Percentiles rank a stretch among this genome's conserved stretches.
phyloP scores from a whole-genome alignment of 176 grass and related monocot genomes.

The Rhynchospora breviuscula region DNA sequence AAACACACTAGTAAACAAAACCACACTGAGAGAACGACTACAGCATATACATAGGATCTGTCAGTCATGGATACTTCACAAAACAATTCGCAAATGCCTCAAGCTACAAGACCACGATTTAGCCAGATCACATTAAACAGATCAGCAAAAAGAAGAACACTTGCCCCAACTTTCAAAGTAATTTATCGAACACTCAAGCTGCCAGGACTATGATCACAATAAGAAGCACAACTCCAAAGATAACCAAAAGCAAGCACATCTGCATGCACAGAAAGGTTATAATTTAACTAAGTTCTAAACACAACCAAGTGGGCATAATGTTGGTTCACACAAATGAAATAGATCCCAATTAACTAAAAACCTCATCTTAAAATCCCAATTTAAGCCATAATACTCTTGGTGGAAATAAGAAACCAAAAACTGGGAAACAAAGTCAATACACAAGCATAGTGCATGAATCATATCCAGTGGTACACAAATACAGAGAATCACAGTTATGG shows the following conservation, averaged over 20 bases:
- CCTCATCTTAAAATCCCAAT: not conserved
- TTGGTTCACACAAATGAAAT: not conserved
- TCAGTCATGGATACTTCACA: not conserved
- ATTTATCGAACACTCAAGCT: conserved; percentile 30
- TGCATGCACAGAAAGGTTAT: conserved; percentile 16
- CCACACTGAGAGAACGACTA: conserved; percentile 29
- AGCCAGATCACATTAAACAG: conserved; percentile 16
- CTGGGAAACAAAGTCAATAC: not conserved
- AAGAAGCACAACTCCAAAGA: conserved; percentile 40
- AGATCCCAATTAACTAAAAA: not conserved
- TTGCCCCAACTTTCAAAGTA: not conserved
- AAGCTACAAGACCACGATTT: conserved; percentile 8
- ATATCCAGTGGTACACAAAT: not conserved
- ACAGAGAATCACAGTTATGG: not conserved
- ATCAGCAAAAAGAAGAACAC: conserved; percentile 15
- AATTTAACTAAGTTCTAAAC: not conserved
- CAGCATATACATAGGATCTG: conserved; percentile 18
- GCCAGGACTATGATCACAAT: conserved; percentile 49
- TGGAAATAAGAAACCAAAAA: not conserved
- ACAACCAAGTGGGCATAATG: conserved; percentile 11
- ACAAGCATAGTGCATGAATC: not conserved
- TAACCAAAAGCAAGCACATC: conserved; percentile 48
- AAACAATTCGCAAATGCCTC: conserved; percentile 1
- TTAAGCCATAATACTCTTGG: not conserved
- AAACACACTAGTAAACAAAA: conserved; percentile 12